Conservation (phyloP, 129 eudicot species). For the Saussurea involucrata region DNA sequence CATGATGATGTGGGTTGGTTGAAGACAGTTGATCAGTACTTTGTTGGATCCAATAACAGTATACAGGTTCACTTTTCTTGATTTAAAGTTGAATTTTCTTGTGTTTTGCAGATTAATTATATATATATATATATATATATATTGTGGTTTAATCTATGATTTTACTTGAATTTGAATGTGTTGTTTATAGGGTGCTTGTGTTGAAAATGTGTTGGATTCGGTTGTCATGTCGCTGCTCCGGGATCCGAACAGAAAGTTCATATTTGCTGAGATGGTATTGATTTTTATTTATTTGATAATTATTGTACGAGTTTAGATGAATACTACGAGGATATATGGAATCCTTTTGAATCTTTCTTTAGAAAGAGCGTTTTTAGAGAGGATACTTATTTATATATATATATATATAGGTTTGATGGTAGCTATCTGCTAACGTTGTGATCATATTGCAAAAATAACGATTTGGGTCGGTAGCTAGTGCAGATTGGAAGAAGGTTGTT, state of each 20-base stretch:
- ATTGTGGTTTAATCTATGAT: not conserved
- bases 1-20: slow-evolving; percentile 99
- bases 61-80: slow-evolving; percentile 49
- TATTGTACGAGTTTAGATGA: not conserved
- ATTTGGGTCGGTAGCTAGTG: too few species aligned
- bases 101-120: not conserved
- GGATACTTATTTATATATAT: not conserved
- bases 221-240: slow-evolving; percentile 68
- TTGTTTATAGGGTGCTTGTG: slow-evolving; percentile 87
- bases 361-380: not conserved
- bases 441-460: not conserved
- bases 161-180: not conserved
- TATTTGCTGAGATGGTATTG: slow-evolving; percentile 87
- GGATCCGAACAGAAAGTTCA: slow-evolving; percentile 82
- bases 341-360: not conserved
- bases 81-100: not conserved
- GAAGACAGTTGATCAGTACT: slow-evolving; percentile 97
- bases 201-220: slow-evolving; percentile 80
- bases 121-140: not conserved
- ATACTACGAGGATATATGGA: not conserved
- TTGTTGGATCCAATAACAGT: slow-evolving; percentile 78
- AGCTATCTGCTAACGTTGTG: too few species aligned
- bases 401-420: too few species aligned
- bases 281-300: not conserved
- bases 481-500: too few species aligned